Percentiles rank a stretch among this genome's conserved stretches.
phyloP scores from a whole-genome alignment of 108 stramenopile genomes.

The Discostella stelligeroides region DNA sequence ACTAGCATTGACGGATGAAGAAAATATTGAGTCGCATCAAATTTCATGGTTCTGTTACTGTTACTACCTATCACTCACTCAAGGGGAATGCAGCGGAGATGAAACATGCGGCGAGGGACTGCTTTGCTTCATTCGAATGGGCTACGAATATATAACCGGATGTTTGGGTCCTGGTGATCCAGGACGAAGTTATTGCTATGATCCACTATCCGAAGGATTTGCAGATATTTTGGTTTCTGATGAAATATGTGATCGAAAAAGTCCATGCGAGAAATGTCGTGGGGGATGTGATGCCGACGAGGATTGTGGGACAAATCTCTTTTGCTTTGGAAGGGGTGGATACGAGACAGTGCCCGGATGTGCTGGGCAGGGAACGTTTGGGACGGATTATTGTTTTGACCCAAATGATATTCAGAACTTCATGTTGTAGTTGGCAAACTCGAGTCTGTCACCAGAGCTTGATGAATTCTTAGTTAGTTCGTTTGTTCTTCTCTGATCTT shows the following conservation, averaged over 20 bases:
- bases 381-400: conserved; percentile 41
- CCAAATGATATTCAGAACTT: conserved; percentile 22
- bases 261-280: conserved; percentile 5
- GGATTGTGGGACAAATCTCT: conserved; percentile 21
- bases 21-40: too few relatives aligned
- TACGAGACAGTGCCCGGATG: conserved; percentile 41
- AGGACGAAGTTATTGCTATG: conserved; percentile 10
- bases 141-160: conserved; percentile 1
- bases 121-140: conserved; percentile 7
- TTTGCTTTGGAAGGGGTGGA: conserved; percentile 27
- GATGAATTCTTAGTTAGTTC: conserved; percentile 1
- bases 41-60: too few relatives aligned
- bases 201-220: background rate
- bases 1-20: too few relatives aligned
- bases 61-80: background rate
- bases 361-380: conserved; percentile 37
- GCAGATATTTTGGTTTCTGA: background rate
- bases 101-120: conserved; percentile 10
- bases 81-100: conserved; percentile 8
- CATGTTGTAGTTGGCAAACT: background rate
- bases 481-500: background rate
- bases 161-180: conserved; percentile 8
- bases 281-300: conserved; percentile 21
- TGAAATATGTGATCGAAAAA: background rate
- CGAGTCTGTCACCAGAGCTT: too few relatives aligned